Evolutionary conservation across 371 early-diverging fungal genomes (phyloP).

Genomic region (Mucor lusitanicus): DNA sequence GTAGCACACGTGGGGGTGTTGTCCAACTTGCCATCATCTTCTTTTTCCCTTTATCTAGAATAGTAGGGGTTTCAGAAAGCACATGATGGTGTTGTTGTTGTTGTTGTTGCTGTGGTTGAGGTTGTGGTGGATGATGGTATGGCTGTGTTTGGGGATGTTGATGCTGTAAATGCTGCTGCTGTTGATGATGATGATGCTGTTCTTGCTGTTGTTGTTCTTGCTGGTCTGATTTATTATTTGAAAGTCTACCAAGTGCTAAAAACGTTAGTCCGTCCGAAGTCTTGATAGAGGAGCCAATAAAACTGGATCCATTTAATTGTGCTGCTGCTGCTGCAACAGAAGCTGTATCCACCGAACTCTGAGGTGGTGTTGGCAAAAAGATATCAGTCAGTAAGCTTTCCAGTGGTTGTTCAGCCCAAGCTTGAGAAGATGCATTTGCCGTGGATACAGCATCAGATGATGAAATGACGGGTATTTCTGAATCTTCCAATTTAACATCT

Average conservation of each 20-base stretch:
- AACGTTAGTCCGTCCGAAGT: conserved; percentile 16
- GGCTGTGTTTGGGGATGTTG: background rate
- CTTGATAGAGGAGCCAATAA: conserved; percentile 18
- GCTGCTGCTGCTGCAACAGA: conserved; percentile 20
- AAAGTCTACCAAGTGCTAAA: conserved; percentile 16
- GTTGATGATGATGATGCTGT: background rate
- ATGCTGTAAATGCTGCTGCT: background rate
- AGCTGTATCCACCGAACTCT: conserved; percentile 7
- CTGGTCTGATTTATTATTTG: conserved; percentile 1
- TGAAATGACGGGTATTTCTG: background rate
- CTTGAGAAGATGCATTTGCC: conserved; percentile 1
- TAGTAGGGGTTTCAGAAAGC: background rate
- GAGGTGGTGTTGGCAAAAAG: conserved; percentile 17
- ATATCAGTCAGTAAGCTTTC: conserved; percentile 20
- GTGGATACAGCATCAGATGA: conserved; percentile 1
- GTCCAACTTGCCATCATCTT: conserved; percentile 52
- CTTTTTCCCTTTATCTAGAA: conserved; percentile 23
- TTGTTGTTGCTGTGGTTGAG: background rate
- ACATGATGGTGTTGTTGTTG: background rate
- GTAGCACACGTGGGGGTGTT: conserved; percentile 68
- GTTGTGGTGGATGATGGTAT: background rate
- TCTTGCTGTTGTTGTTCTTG: background rate
- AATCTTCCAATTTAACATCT: conserved; percentile 3
- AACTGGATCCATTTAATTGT: conserved; percentile 17
- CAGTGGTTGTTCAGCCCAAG: conserved; percentile 10